Evolutionary conservation across 2,329 filamentous ascomycete species (phyloP).

Genomic region (Aspergillus costaricaensis): DNA sequence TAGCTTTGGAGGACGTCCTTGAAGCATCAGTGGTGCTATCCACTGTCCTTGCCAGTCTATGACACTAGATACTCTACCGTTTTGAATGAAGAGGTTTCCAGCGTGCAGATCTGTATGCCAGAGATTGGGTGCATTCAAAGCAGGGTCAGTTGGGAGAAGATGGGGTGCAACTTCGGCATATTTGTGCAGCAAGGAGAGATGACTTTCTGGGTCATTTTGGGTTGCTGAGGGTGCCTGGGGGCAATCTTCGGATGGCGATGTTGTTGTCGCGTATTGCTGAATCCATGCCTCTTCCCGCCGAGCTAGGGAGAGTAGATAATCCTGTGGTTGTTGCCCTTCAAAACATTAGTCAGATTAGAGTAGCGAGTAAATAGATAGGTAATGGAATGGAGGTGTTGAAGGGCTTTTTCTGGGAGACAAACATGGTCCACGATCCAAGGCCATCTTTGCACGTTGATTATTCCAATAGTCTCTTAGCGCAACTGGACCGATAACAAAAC

Average conservation of each 20-base stretch:
- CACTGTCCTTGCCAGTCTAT: conserved; percentile 48
- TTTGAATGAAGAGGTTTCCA: conserved; percentile 42
- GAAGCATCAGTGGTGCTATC: conserved; percentile 29
- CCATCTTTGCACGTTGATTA: conserved; percentile 35
- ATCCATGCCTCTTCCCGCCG: conserved; percentile 41
- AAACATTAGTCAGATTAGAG: conserved; percentile 2
- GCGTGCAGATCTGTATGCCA: conserved; percentile 45
- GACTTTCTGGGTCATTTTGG: conserved; percentile 32
- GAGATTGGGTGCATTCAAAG: conserved; percentile 32
- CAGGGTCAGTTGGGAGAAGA: conserved; percentile 30
- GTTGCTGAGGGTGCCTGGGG: conserved; percentile 25
- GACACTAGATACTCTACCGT: conserved; percentile 39
- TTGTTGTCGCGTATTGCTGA: conserved; percentile 27
- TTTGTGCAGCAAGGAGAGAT: conserved; percentile 37
- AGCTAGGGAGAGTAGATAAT: conserved; percentile 36
- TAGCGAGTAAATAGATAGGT: background rate
- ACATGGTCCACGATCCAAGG: conserved; percentile 47
- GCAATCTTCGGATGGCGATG: conserved; percentile 19
- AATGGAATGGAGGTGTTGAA: too few relatives aligned
- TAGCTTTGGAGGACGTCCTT: conserved; percentile 24
- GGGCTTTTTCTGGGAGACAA: conserved; percentile 11
- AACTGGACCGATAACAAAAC: conserved; percentile 43
- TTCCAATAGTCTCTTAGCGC: conserved; percentile 39
- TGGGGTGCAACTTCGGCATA: conserved; percentile 34
- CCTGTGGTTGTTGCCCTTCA: conserved; percentile 35